Percentiles rank a stretch among this genome's conserved stretches.
These are phyloP conservation scores for Kwoniella sp. DNA, from an alignment of 768 basidiomycete species.

Conservation along the genomic window DNA sequence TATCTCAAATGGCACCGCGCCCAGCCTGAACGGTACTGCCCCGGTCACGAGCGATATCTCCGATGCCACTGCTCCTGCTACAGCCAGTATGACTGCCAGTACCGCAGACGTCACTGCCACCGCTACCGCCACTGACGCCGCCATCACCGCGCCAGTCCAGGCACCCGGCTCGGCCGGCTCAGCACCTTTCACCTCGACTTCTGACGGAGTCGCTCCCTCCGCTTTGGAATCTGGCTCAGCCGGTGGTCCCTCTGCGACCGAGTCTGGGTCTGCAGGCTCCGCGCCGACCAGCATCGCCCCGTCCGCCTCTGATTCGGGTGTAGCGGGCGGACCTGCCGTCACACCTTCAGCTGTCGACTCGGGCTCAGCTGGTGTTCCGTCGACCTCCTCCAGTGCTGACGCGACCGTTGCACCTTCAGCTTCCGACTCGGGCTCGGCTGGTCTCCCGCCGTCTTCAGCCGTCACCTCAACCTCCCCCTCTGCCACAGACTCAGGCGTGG, in stretches of 20 bases:
- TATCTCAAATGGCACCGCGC: not conserved
- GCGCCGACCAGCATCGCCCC: constrained; percentile 1
- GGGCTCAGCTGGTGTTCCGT: not conserved
- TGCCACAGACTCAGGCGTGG: no score
- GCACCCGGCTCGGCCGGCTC: constrained; percentile 6
- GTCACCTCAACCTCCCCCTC: not conserved
- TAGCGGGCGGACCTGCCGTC: not conserved
- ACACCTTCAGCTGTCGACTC: constrained; percentile 5
- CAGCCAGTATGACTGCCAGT: constrained; percentile 7
- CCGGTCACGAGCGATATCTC: not conserved
- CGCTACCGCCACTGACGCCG: not conserved
- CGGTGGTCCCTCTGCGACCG: constrained; percentile 11
- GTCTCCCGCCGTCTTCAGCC: not conserved
- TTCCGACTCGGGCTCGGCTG: constrained; percentile 5
- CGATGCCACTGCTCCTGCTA: constrained; percentile 13
- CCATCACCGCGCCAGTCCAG: not conserved
- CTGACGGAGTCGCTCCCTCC: constrained; percentile 5
- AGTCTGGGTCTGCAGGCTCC: not conserved
- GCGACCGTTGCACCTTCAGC: not conserved
- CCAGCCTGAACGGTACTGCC: not conserved
- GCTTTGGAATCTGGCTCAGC: constrained; percentile 9
- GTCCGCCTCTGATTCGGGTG: no score
- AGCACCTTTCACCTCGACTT: no score
- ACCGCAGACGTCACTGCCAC: not conserved
- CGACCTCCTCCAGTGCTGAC: constrained; percentile 1